Conservation (phyloP, 352 stramenopile genomes). For the Phytophthora citrophthora region DNA sequence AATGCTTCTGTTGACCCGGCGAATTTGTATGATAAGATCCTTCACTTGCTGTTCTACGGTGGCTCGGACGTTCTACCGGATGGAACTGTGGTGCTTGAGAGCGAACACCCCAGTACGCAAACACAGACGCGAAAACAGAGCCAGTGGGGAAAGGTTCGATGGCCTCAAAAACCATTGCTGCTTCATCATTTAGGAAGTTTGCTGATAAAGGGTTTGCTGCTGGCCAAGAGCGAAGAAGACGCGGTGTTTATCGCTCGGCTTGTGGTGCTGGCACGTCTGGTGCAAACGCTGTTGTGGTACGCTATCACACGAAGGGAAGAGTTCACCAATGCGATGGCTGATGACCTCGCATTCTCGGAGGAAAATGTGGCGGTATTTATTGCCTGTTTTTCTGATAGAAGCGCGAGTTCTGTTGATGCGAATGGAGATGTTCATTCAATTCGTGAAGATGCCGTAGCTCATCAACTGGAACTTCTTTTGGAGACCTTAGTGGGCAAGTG, state of each 20-base stretch:
- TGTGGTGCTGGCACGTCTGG: conserved; percentile 68
- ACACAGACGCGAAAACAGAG: conserved; percentile 89
- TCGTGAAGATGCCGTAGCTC: conserved; percentile 29
- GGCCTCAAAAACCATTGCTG: conserved; percentile 77
- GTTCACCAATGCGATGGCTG: conserved; percentile 67
- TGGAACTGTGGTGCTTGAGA: conserved; percentile 74
- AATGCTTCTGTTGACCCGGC: conserved; percentile 30
- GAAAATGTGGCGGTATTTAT: conserved; percentile 65
- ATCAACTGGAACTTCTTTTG: conserved; percentile 43
- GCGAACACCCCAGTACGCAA: conserved; percentile 81
- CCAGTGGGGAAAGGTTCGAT: conserved; percentile 83
- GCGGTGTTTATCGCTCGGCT: conserved; percentile 68
- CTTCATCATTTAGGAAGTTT: conserved; percentile 78
- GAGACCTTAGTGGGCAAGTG: conserved; percentile 35
- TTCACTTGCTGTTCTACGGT: conserved; percentile 74
- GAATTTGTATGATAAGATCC: conserved; percentile 50
- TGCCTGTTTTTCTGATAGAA: conserved; percentile 47
- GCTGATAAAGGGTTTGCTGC: conserved; percentile 71
- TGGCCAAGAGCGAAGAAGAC: conserved; percentile 61
- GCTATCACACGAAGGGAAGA: conserved; percentile 61
- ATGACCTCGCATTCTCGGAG: conserved; percentile 58
- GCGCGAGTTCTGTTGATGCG: conserved; percentile 4
- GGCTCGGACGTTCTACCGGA: conserved; percentile 74
- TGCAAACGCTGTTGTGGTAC: conserved; percentile 85
- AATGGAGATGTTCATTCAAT: conserved; percentile 6